phyloP scores from a whole-genome alignment of 1,284 basidiomycete species.

The Anthracocystis walkeri region DNA sequence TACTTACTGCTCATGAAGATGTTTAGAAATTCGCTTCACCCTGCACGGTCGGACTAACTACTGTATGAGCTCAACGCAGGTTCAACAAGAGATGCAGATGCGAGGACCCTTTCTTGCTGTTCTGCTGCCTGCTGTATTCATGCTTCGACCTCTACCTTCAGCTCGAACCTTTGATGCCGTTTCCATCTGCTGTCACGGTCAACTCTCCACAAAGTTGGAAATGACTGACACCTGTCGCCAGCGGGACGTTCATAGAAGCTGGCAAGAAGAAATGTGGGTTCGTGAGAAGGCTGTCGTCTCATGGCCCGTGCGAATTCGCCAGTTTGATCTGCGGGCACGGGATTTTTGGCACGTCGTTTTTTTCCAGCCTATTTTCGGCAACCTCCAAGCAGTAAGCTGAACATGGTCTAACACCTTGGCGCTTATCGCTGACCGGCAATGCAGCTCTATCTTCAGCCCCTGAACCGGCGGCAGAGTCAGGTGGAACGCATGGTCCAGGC shows the following conservation, averaged over 20 bases:
- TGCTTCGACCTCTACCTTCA: background rate
- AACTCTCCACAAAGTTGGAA: background rate
- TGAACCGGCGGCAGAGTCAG: conserved; percentile 1
- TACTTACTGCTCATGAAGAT: too few relatives aligned
- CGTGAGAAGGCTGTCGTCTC: background rate
- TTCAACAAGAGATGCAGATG: background rate
- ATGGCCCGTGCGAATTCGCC: conserved; percentile 1
- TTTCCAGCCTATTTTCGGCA: background rate
- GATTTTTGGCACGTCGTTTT: conserved; percentile 17
- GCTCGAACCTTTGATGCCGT: background rate
- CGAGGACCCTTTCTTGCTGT: conserved; percentile 1
- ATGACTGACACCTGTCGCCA: background rate
- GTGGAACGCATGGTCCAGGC: too few relatives aligned
- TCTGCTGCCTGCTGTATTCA: background rate
- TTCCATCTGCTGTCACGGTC: background rate
- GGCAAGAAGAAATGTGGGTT: background rate
- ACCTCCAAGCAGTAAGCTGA: too few relatives aligned
- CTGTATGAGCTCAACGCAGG: background rate
- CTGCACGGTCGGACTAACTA: conserved; percentile 1
- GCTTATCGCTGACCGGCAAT: background rate
- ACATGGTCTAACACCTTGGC: conserved; percentile 3
- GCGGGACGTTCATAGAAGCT: background rate
- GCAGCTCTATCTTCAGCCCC: conserved; percentile 1
- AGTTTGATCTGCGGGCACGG: conserved; percentile 12
- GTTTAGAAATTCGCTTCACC: background rate